A percentile compares a stretch with the other conserved stretches of the same genome.
phyloP scores from a whole-genome alignment of 495 filamentous ascomycete species.

The Lophiotrema nucula region DNA sequence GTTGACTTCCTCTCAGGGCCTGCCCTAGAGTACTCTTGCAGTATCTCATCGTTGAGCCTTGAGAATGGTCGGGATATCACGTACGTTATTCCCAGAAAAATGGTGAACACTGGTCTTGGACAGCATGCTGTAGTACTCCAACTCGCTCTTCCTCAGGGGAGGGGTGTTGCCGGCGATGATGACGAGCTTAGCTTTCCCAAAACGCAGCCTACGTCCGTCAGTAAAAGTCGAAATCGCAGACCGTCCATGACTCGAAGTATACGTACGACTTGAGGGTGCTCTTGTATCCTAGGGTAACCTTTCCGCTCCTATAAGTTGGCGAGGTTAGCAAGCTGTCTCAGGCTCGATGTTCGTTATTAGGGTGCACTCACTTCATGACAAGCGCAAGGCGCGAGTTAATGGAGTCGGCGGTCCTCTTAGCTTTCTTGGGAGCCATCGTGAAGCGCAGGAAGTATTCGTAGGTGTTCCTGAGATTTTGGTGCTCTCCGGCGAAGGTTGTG shows the following conservation, averaged over 20 bases:
- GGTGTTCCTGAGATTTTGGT: too few species aligned
- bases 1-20: constrained; percentile 77
- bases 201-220: constrained; percentile 59
- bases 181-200: constrained; percentile 69
- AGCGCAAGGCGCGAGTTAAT: constrained; percentile 82
- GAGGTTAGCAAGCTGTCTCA: too few species aligned
- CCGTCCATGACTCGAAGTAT: neutral
- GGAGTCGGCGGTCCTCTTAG: constrained; percentile 66
- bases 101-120: constrained; percentile 93
- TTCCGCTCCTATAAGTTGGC: too few species aligned
- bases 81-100: constrained; percentile 96
- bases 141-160: constrained; percentile 90
- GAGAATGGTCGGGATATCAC: constrained; percentile 43
- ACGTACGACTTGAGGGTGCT: constrained; percentile 82
- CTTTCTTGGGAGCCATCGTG: neutral
- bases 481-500: too few species aligned
- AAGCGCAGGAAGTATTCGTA: neutral
- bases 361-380: constrained; percentile 73
- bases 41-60: constrained; percentile 34
- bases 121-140: constrained; percentile 79
- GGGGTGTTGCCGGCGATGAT: constrained; percentile 91
- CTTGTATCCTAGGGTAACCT: constrained; percentile 88
- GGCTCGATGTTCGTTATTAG: too few species aligned
- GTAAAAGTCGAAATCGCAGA: neutral
- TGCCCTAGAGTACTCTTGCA: constrained; percentile 37